Percentiles rank a stretch among this genome's conserved stretches.
These are phyloP conservation scores for Pseudocercospora vitis DNA, from an alignment of 2,329 filamentous ascomycete genomes.

Conservation along the genomic window DNA sequence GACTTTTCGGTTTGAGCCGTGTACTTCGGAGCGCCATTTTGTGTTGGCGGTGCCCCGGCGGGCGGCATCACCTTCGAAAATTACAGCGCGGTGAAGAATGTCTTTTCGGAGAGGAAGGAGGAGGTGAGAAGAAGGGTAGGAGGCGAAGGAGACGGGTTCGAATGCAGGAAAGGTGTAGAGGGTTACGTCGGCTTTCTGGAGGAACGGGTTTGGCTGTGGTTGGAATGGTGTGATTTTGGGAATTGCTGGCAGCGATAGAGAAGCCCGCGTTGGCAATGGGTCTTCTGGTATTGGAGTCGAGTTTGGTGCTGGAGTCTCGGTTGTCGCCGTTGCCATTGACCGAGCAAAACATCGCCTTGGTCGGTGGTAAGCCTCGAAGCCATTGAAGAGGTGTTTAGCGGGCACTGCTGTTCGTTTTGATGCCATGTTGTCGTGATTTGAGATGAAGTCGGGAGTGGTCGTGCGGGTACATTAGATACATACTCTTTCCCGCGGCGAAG, in stretches of 20 bases:
- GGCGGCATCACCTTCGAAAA: slow-evolving; percentile 88
- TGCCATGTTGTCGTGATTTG: slow-evolving; percentile 38
- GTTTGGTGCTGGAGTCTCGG: slow-evolving; percentile 27
- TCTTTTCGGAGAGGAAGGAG: slow-evolving; percentile 84
- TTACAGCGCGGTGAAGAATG: slow-evolving; percentile 84
- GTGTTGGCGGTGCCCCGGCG: slow-evolving; percentile 81
- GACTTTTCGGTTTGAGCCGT: slow-evolving; percentile 79
- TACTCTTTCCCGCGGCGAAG: slow-evolving; percentile 7
- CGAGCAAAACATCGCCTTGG: slow-evolving; percentile 45
- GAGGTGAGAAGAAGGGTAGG: slow-evolving; percentile 80
- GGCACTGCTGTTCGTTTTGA: slow-evolving; percentile 41
- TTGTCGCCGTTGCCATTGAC: slow-evolving; percentile 58
- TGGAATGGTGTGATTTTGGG: slow-evolving; percentile 21
- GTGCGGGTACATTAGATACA: no score
- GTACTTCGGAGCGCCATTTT: slow-evolving; percentile 80
- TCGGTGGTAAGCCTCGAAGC: slow-evolving; percentile 26
- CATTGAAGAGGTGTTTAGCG: slow-evolving; percentile 39
- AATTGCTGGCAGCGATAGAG: slow-evolving; percentile 40
- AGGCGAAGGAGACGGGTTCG: slow-evolving; percentile 75
- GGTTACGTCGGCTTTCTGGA: slow-evolving; percentile 71
- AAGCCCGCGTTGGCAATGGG: slow-evolving; percentile 24
- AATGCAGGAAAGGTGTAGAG: slow-evolving; percentile 87
- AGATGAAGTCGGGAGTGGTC: no score
- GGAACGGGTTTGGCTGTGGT: slow-evolving; percentile 44
- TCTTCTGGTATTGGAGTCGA: slow-evolving; percentile 37